Conservation (phyloP, 1,139 yeast species). For the Yamadazyma atlantica region DNA sequence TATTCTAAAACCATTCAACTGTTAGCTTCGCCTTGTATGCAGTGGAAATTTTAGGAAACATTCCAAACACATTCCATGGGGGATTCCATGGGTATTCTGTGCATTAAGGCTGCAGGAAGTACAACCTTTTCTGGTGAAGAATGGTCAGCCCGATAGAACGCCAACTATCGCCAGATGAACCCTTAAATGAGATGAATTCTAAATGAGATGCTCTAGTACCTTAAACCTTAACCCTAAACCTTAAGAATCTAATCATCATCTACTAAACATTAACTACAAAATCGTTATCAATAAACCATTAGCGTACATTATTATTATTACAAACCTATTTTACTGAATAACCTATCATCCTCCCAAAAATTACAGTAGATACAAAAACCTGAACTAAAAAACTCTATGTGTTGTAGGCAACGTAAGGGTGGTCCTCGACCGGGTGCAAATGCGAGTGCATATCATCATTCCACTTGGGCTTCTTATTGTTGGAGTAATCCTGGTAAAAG, state of each 20-base stretch:
- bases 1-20: no score
- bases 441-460: slow-evolving; percentile 8
- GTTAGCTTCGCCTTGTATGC: no score
- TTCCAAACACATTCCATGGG: no score
- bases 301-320: neutral
- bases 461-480: slow-evolving; percentile 7
- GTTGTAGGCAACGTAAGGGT: slow-evolving; percentile 10
- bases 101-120: no score
- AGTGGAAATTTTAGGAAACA: no score
- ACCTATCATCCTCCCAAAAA: neutral
- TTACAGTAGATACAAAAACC: neutral
- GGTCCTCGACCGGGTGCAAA: slow-evolving; percentile 11
- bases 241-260: neutral
- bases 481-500: slow-evolving; percentile 6
- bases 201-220: no score
- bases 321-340: neutral
- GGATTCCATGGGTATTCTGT: no score
- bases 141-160: no score
- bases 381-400: slow-evolving; percentile 4
- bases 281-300: no score
- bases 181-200: neutral
- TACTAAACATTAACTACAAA: no score
- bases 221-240: neutral
- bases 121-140: no score
- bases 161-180: neutral